Evolutionary conservation across 208 protist species (phyloP).

Genomic region (Porcisia deanei): DNA sequence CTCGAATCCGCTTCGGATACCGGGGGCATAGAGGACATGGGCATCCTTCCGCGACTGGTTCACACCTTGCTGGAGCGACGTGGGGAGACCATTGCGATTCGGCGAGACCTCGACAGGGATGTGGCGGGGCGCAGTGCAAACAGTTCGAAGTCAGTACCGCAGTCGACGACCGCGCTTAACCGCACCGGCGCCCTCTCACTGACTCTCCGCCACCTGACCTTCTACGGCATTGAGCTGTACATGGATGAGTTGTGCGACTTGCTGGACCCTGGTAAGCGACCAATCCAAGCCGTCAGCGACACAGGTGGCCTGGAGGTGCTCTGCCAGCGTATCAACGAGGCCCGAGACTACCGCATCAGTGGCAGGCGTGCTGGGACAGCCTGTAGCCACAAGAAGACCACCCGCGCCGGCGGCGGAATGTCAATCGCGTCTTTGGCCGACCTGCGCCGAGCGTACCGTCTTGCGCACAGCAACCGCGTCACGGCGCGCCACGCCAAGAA

Average conservation of each 20-base stretch:
- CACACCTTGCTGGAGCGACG: slow-evolving; percentile 75
- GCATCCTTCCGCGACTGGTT: slow-evolving; percentile 81
- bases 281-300: slow-evolving; percentile 59
- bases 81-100: slow-evolving; percentile 48
- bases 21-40: slow-evolving; percentile 42
- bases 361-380: slow-evolving; percentile 19
- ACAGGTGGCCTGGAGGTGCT: slow-evolving; percentile 70
- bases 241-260: slow-evolving; percentile 84
- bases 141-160: slow-evolving; percentile 4
- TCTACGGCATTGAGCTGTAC: slow-evolving; percentile 90
- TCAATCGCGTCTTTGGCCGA: slow-evolving; percentile 62
- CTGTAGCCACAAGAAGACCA: slow-evolving; percentile 3
- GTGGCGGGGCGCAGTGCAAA: background rate
- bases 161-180: slow-evolving; percentile 7
- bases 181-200: slow-evolving; percentile 29
- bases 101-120: slow-evolving; percentile 17
- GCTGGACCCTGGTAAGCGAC: slow-evolving; percentile 73
- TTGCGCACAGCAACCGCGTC: slow-evolving; percentile 77
- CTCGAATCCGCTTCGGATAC: background rate
- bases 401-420: slow-evolving; percentile 56
- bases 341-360: slow-evolving; percentile 28
- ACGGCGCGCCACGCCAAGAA: slow-evolving; percentile 71
- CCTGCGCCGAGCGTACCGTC: slow-evolving; percentile 59
- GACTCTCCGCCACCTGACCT: slow-evolving; percentile 66
- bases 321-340: slow-evolving; percentile 66